Base-by-base conservation (phyloP, 129 eudicot genomes). In the Arctium lappa region DNA sequence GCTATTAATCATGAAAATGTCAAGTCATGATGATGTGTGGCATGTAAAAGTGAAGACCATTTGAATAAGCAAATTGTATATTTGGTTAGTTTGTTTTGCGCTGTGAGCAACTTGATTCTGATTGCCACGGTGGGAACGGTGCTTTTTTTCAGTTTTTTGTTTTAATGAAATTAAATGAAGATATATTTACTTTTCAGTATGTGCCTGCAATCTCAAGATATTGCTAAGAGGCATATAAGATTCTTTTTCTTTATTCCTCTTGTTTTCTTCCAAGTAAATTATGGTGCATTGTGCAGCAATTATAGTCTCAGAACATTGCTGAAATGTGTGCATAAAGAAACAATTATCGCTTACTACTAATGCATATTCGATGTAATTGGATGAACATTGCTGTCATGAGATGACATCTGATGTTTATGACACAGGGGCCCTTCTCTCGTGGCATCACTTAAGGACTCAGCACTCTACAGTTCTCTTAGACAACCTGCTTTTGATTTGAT, bases 401-500 rank as follows among this genome's bases (percentile, higher is more conserved):
- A 80, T 79, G 68, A 42, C 74, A 12, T 86, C 68, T 86, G 39
- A 75, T 53, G 60, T 85, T 80, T 68, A 70, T 88, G 50, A 62
- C 53, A 73, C 88, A 95, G 99, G 99, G 97, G 99, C 73, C 99
- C 99, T 78, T 90, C 97, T 87, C 88, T 95, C 3, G 95, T 95
- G 86, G 90, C 97, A 73, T 91, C 98, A 72, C 86, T 95, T 84
- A 91, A 88, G 90, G 97, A 95, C 83, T 42, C 89, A 32, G 66
- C 96, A 22, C 93, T 95, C 79, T 93, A 95, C 84, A 84, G 80
- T 72, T 90, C 99, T 82, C 91, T 95, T 79, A 88, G 97, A 73
- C 98, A 95, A 84, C 99, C 99, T 83, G 98, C 99, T 29, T 82
- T 93, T 77, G 99, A 95, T 95, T 92, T 95, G 78, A 91, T 93